These are phyloP conservation scores for Silene vulgaris DNA, from an alignment of 179 eudicot species.

Conservation along the genomic window DNA sequence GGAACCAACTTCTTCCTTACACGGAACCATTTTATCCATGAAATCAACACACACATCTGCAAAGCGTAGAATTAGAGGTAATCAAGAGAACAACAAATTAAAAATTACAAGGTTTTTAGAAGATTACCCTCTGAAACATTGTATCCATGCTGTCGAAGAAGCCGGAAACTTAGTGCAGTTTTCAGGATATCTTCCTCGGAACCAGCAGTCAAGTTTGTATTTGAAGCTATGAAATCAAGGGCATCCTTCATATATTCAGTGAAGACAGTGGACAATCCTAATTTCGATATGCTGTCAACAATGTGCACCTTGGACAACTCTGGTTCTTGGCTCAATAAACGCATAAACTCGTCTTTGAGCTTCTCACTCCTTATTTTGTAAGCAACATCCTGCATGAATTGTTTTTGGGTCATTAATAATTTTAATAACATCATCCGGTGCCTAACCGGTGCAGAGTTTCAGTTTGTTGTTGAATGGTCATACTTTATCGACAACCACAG, in stretches of 20 bases:
- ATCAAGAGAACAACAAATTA: too few relatives aligned
- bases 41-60: too few relatives aligned
- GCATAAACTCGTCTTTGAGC: conserved; percentile 23
- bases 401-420: too few relatives aligned
- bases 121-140: conserved; percentile 16
- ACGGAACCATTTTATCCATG: too few relatives aligned
- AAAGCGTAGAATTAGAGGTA: too few relatives aligned
- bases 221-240: conserved; percentile 14
- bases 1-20: too few relatives aligned
- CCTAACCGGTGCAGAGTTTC: too few relatives aligned
- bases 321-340: conserved; percentile 9
- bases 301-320: conserved; percentile 20
- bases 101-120: too few relatives aligned
- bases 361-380: conserved; percentile 12
- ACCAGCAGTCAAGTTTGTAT: background rate
- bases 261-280: conserved; percentile 26
- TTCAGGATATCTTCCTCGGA: conserved; percentile 13
- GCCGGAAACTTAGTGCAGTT: conserved; percentile 31
- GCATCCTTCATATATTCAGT: conserved; percentile 21
- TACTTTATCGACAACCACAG: too few relatives aligned
- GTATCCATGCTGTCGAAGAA: conserved; percentile 38
- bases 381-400: conserved; percentile 8
- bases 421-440: too few relatives aligned
- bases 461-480: too few relatives aligned
- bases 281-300: conserved; percentile 25